Base-by-base conservation (phyloP, 306 rosid species). In the Cucurbita pepo region DNA sequence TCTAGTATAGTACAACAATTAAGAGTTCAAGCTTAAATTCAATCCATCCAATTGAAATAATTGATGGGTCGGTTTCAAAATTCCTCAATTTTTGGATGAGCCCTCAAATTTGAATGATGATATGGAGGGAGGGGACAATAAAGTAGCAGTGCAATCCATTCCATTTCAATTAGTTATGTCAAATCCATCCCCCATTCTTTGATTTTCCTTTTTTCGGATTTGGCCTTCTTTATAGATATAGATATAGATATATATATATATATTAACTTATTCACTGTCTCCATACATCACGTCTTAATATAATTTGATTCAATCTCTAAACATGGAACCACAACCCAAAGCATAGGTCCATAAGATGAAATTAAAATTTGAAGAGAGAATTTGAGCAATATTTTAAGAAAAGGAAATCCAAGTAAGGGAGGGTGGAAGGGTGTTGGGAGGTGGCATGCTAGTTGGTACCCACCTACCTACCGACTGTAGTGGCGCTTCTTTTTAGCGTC, bases 401-500 rank as follows among this genome's bases (percentile, higher is more conserved):
- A 25, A 30, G 12, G n/a, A 25, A 30, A 21, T 11, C 2, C 0
- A 8, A 18, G 60, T 21, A 56, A 59, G 64, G 4, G 15, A 60
- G 8, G 48, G 48, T 45, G 25, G 10, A 15, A 15, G 5, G 21
- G 22, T 55, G n/a, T 18, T 41, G 51, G 53, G 53, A 44, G 37
- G 54, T 10, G 52, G 13, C 47, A 5, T 38, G 19, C n/a, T 22
- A 22, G 1, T 22, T 22, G 22, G 1, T n/a, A 64, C 71, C 53
- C 53, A 64, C 71, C 71, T 10, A 64, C 71, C 37, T 10, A 64
- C 71, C 53, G 71, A 64, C 53, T 38, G 69, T 61, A 62, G 25
- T 62, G 50, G 30, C 48, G 10, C 69, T 62, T n/a, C 69, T 43
- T 64, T 64, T 40, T 19, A 41, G 53, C 53, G 53, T 64, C 71